Evolutionary conservation across 768 basidiomycete genomes (phyloP).

Genomic region (Podaxis pistillaris): DNA sequence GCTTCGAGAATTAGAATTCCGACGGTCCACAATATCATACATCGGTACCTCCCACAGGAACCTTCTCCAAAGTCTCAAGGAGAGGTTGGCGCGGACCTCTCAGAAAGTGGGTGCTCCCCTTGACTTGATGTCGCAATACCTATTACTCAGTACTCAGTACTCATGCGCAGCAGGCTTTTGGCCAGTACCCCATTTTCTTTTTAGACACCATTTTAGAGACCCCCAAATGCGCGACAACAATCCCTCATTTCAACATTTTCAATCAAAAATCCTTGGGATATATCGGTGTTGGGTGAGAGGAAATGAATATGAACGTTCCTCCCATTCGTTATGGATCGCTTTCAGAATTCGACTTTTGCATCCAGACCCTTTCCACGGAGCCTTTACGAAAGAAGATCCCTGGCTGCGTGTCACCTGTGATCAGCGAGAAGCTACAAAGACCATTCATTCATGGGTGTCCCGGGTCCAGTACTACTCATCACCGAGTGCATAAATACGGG

Average conservation of each 20-base stretch:
- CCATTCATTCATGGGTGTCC: neutral
- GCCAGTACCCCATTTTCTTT: neutral
- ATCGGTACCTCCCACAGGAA: neutral
- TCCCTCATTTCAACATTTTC: neutral
- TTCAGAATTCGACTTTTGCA: neutral
- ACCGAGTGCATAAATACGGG: neutral
- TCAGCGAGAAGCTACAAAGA: neutral
- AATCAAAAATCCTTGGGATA: neutral
- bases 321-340: neutral
- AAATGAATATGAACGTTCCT: neutral
- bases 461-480: conserved; percentile 1
- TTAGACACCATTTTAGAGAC: neutral
- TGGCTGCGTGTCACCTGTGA: neutral
- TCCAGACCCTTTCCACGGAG: neutral
- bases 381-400: neutral
- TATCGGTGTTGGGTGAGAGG: neutral
- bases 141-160: neutral
- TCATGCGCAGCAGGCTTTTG: neutral
- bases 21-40: neutral
- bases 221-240: neutral
- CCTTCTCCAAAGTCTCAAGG: neutral
- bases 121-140: neutral
- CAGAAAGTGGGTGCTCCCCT: neutral
- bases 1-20: no score
- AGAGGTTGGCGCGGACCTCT: neutral